Base-by-base conservation (phyloP, 164 flowering plant genomes). In the Hamamelis virginiana region DNA sequence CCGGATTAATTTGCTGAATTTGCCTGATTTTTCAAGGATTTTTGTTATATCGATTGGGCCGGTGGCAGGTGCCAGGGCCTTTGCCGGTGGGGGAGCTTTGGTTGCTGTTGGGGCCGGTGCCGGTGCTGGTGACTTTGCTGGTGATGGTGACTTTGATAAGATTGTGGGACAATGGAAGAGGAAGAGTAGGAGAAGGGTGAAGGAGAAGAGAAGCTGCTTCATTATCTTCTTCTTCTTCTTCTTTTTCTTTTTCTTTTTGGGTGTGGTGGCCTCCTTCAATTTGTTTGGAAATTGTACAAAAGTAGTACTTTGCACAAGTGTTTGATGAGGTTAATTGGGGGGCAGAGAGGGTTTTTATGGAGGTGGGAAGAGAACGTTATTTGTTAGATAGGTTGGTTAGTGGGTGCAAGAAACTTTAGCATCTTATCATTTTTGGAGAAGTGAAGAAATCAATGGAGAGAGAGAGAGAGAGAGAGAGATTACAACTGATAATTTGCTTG, bases 21-120 rank as follows among this genome's bases (percentile, higher is more conserved):
- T 82, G 16, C 85, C 84, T 21, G 84, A 86, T 23, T 83, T 82
- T 21, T 72, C 75, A 5, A 85, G 83, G 71, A 85, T 76, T 47
- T 72, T 72, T 18, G 74, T 64, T 56, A 64, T 61, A 70, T 74
- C 68, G 51, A 74, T 61, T 19, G 66, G 71, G 41, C 68, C 81
- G n/a, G n/a, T n/a, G 26, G 45, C 55, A 59, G 50, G 81, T 78
- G 76, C 64, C 75, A 64, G 77, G 76, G 44, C 78, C 78, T 47
- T 77, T 76, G 11, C 72, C 76, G 21, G 76, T 75, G 69, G n/a
- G n/a, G n/a, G n/a, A n/a, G n/a, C 76, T 71, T 16, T 69, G 61
- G 13, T 78, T 78, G 9, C 74, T 52, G 64, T 78, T 78, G 84
- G 77, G 11, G 76, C 82, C 1, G 82, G 16, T 0, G n/a, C n/a